These are phyloP conservation scores for Xylaria sp. DNA, from an alignment of 2,329 filamentous ascomycete species.

Conservation along the genomic window DNA sequence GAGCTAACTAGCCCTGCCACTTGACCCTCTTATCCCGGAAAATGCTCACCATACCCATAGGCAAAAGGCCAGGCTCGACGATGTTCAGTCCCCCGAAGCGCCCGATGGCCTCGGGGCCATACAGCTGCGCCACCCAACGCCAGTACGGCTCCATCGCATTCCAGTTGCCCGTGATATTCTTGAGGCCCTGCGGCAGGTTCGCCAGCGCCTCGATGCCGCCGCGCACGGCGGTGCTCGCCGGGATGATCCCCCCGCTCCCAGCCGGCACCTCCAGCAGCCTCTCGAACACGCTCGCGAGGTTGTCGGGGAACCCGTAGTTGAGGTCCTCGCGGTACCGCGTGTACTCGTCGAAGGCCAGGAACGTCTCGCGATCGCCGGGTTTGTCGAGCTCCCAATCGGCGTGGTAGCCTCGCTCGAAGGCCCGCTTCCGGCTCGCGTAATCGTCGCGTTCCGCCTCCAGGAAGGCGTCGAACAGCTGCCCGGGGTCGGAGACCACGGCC, in stretches of 20 bases:
- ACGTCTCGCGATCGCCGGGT: slow-evolving; percentile 49
- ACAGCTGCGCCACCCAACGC: slow-evolving; percentile 59
- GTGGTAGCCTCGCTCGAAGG: slow-evolving; percentile 47
- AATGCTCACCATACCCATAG: slow-evolving; percentile 59
- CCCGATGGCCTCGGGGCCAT: slow-evolving; percentile 56
- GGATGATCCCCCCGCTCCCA: slow-evolving; percentile 44
- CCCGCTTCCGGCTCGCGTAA: slow-evolving; percentile 50
- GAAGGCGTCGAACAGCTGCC: slow-evolving; percentile 44
- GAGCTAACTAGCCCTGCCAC: slow-evolving; percentile 52
- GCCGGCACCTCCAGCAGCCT: slow-evolving; percentile 50
- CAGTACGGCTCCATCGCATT: slow-evolving; percentile 54
- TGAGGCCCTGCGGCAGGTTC: not conserved
- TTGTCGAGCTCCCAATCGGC: slow-evolving; percentile 46
- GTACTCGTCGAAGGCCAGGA: slow-evolving; percentile 59
- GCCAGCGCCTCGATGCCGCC: slow-evolving; percentile 40
- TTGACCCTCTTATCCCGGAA: slow-evolving; percentile 56
- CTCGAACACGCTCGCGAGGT: slow-evolving; percentile 50
- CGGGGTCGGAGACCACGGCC: slow-evolving; percentile 43
- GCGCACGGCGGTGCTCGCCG: slow-evolving; percentile 36
- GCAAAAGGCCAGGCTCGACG: slow-evolving; percentile 57
- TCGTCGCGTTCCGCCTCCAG: slow-evolving; percentile 50
- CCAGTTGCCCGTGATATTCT: slow-evolving; percentile 43
- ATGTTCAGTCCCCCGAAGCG: slow-evolving; percentile 58
- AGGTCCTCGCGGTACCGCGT: slow-evolving; percentile 50
- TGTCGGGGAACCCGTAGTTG: slow-evolving; percentile 29